Conservation (phyloP, 2,329 filamentous ascomycete genomes). For the Pyricularia pennisetigena region DNA sequence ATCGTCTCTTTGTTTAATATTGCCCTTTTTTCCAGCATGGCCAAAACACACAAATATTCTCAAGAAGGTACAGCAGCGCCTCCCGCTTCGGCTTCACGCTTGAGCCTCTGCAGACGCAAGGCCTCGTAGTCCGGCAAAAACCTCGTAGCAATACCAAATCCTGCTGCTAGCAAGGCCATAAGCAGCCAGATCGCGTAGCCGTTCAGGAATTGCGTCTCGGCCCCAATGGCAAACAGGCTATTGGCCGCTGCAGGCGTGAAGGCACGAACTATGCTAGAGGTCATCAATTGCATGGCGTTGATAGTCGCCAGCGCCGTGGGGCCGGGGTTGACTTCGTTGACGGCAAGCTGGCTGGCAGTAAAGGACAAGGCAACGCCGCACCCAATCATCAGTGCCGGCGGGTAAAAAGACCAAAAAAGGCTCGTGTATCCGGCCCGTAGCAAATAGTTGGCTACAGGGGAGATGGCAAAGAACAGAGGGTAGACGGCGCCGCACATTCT, state of each 20-base stretch:
- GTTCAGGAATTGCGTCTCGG: conserved; percentile 46
- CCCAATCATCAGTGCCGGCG: conserved; percentile 39
- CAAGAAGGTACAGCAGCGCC: not conserved
- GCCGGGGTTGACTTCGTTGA: conserved; percentile 65
- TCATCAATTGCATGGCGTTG: conserved; percentile 58
- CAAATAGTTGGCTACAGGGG: conserved; percentile 46
- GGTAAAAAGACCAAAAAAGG: conserved; percentile 47
- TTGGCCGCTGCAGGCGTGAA: conserved; percentile 57
- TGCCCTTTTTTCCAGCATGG: too few species aligned
- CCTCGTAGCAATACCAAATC: conserved; percentile 20
- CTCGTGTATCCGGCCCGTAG: conserved; percentile 32
- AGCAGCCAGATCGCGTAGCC: conserved; percentile 61
- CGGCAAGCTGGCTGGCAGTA: conserved; percentile 59
- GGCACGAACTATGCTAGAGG: conserved; percentile 50
- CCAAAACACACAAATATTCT: not conserved
- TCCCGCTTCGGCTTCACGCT: not conserved
- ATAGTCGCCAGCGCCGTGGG: conserved; percentile 57
- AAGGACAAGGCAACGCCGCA: conserved; percentile 59
- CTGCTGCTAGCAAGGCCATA: conserved; percentile 28
- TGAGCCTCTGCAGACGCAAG: conserved; percentile 9
- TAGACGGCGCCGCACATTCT: conserved; percentile 46
- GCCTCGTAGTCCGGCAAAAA: conserved; percentile 26
- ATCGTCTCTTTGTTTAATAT: too few species aligned
- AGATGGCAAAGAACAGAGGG: conserved; percentile 51
- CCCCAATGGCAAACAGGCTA: conserved; percentile 58